A percentile compares a stretch with the other conserved stretches of the same genome.
Conservation (phyloP, 1,284 basidiomycete species). For the Melampsora occidentalis region DNA sequence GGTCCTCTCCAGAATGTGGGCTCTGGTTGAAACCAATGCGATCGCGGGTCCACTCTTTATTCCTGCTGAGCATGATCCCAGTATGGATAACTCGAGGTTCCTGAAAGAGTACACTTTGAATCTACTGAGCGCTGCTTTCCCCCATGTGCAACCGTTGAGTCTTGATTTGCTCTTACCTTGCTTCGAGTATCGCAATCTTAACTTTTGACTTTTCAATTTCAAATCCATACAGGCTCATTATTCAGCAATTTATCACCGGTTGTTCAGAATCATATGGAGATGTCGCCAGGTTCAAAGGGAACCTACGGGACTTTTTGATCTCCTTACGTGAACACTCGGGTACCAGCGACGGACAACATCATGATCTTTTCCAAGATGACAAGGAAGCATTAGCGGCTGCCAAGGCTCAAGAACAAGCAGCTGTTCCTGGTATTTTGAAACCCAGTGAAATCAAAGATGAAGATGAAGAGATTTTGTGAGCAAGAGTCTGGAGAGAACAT, state of each 20-base stretch:
- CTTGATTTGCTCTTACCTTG: conserved; percentile 49
- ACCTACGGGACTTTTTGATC: conserved; percentile 64
- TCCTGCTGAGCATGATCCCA: conserved; percentile 61
- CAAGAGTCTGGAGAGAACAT: background rate
- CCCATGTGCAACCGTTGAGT: conserved; percentile 66
- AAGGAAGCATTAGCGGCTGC: conserved; percentile 78
- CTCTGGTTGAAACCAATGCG: conserved; percentile 78
- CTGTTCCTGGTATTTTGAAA: conserved; percentile 98
- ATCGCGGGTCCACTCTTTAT: conserved; percentile 75
- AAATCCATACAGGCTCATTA: conserved; percentile 59
- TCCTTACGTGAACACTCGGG: conserved; percentile 70
- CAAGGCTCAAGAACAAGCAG: conserved; percentile 75
- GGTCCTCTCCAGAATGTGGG: conserved; percentile 80
- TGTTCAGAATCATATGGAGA: conserved; percentile 84
- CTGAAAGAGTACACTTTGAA: conserved; percentile 84
- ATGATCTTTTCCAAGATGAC: conserved; percentile 88
- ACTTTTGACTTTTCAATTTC: background rate
- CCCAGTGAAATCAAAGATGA: conserved; percentile 84
- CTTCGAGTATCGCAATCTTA: background rate
- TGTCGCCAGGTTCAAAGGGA: conserved; percentile 87
- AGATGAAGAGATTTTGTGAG: conserved; percentile 65
- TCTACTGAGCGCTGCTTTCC: conserved; percentile 80
- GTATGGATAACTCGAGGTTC: conserved; percentile 76
- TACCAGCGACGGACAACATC: conserved; percentile 64
- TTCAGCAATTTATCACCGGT: conserved; percentile 73